Evolutionary conservation across 106 monocot genomes (phyloP), one percentile per base, ranked within the genome.

Genomic region (Dendrobium officinale): DNA sequence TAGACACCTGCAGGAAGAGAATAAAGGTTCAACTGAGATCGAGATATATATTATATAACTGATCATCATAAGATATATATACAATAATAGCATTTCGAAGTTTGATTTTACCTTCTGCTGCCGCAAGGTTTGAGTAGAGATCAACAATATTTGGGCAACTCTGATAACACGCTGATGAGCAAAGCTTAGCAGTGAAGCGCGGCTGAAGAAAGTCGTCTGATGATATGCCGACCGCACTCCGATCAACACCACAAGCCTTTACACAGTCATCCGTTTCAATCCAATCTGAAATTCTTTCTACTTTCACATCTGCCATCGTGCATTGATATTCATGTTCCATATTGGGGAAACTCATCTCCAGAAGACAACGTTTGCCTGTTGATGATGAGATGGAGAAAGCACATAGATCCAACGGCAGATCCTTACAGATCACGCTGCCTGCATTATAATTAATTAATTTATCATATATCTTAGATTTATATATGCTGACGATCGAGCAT

Each of bases 41-140:
- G 31, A 31, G 31, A 31, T 31, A 31, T 2, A 37, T 37, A 37
- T 37, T 37, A 37, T 37, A 37, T 37, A 37, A 37, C 37, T 37
- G 37, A 37, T 37, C 37, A 37, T 37, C 37, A 37, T 37, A 37
- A 37, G 37, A 37, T 37, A 37, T 37, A 37, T 37, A 31, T 31
- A 31, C 31, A 31, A 31, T 31, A 37, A 37, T 37, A 37, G 37
- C 3, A 37, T 37, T 37, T 37, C 37, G 37, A 37, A 37, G 45
- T 45, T 45, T 9, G 9, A 58, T 9, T 2, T 33, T 82, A 92
- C 95, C 92, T 95, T 95, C 92, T 0, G 80, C 92, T 2, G 90
- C 89, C 8, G 95, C 92, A 37, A 95, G 94, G 26, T 90, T 92
- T 77, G 82, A 91, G 85, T 90, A 95, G 80, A 95, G 94, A 70